Conservation (phyloP, 345 rosid genomes). For the Atalantia buxifolia region DNA sequence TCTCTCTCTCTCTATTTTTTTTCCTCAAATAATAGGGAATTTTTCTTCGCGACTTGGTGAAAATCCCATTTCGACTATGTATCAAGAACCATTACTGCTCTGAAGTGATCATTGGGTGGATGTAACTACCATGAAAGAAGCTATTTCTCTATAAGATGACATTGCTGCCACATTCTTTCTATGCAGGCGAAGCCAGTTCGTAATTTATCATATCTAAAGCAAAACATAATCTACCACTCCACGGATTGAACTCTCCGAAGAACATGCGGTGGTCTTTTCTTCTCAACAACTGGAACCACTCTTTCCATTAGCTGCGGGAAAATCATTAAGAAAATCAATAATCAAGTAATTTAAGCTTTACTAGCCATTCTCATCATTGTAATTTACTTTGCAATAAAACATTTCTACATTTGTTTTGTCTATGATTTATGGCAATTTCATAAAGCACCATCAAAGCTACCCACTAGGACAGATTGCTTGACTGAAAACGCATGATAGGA, state of each 20-base stretch:
- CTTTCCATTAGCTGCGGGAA: slow-evolving; percentile 68
- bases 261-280: slow-evolving; percentile 38
- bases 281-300: slow-evolving; percentile 68
- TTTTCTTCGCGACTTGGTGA: neutral
- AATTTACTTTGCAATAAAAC: neutral
- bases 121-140: slow-evolving; percentile 16
- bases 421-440: neutral
- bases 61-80: neutral
- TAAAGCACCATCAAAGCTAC: neutral
- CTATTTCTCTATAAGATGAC: slow-evolving; percentile 7
- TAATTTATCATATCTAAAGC: slow-evolving; percentile 4
- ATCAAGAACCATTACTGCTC: slow-evolving; percentile 10
- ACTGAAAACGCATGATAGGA: neutral
- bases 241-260: slow-evolving; percentile 61
- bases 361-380: neutral
- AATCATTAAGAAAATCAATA: neutral
- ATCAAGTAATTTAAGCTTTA: neutral
- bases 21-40: neutral
- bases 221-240: slow-evolving; percentile 51
- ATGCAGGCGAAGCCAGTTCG: slow-evolving; percentile 11
- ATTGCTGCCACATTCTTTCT: neutral
- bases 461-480: neutral
- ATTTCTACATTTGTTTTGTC: neutral
- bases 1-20: neutral
- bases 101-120: slow-evolving; percentile 11